A percentile compares a stretch with the other conserved stretches of the same genome.
phyloP scores from a whole-genome alignment of 208 protist genomes.

The Leishmania arabica region DNA sequence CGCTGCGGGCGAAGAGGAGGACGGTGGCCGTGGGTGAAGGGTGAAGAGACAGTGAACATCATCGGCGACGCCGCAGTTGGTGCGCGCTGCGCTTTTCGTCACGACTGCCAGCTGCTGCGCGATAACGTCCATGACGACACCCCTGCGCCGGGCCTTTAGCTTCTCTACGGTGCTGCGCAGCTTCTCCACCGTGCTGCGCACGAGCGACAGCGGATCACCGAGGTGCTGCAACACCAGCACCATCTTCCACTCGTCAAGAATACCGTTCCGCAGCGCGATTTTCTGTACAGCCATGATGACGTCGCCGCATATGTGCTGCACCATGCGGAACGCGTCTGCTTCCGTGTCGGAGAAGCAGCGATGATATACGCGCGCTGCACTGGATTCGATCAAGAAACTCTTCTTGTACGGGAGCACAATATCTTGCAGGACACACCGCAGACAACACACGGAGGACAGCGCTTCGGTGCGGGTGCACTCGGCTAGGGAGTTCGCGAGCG shows the following conservation, averaged over 20 bases:
- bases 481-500: slow-evolving; percentile 24
- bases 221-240: slow-evolving; percentile 35
- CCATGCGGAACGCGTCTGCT: slow-evolving; percentile 44
- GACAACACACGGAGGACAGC: slow-evolving; percentile 27
- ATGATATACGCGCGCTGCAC: slow-evolving; percentile 12
- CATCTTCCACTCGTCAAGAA: slow-evolving; percentile 47
- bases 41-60: slow-evolving; percentile 32
- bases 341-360: slow-evolving; percentile 33
- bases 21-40: slow-evolving; percentile 10
- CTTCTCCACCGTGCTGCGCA: slow-evolving; percentile 39
- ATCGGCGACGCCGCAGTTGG: slow-evolving; percentile 6
- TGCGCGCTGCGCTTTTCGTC: slow-evolving; percentile 12
- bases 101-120: slow-evolving; percentile 8
- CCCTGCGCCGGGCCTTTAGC: slow-evolving; percentile 4
- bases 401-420: slow-evolving; percentile 61
- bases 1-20: background rate
- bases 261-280: slow-evolving; percentile 21
- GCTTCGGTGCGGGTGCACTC: slow-evolving; percentile 36
- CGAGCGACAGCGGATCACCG: slow-evolving; percentile 15
- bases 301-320: slow-evolving; percentile 46
- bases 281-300: slow-evolving; percentile 30
- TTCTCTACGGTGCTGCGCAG: slow-evolving; percentile 12
- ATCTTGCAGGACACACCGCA: slow-evolving; percentile 42
- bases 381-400: slow-evolving; percentile 27
- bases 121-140: slow-evolving; percentile 4